These are phyloP conservation scores for Kwoniella europaea DNA, from an alignment of 768 basidiomycete species.

Conservation along the genomic window DNA sequence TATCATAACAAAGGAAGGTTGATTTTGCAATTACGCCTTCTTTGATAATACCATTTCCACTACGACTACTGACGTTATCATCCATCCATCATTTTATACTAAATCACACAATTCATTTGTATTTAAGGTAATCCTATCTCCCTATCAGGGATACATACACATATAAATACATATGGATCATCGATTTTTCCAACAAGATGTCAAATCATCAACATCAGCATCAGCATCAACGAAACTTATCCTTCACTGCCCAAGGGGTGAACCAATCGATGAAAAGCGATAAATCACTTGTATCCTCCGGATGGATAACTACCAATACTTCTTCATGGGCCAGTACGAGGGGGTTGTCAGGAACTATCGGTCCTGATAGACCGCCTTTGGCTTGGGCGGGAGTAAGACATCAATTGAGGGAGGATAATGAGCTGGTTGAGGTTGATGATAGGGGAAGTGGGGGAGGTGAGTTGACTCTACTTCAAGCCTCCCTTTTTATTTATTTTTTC, in stretches of 20 bases:
- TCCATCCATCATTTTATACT: too few species aligned
- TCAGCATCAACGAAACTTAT: background rate
- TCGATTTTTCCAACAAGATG: background rate
- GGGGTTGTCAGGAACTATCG: background rate
- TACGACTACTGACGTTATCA: background rate
- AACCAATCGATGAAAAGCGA: conserved; percentile 10
- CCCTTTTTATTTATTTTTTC: too few species aligned
- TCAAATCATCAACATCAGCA: background rate
- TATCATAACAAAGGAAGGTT: conserved; percentile 2
- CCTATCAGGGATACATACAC: too few species aligned
- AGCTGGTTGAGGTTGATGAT: background rate
- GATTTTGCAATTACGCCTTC: background rate
- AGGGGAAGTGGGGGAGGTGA: background rate
- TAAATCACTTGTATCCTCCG: conserved; percentile 1
- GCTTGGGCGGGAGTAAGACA: conserved; percentile 27
- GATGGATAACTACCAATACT: conserved; percentile 21
- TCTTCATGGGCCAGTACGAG: conserved; percentile 16
- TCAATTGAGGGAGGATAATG: conserved; percentile 10
- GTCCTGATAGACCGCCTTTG: background rate
- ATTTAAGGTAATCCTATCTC: background rate
- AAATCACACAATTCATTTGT: background rate
- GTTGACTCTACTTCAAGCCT: too few species aligned
- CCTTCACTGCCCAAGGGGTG: background rate
- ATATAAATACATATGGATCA: background rate
- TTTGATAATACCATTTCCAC: background rate